These are phyloP conservation scores for Discostella stelligeroides DNA, from an alignment of 108 stramenopile genomes.

Conservation along the genomic window DNA sequence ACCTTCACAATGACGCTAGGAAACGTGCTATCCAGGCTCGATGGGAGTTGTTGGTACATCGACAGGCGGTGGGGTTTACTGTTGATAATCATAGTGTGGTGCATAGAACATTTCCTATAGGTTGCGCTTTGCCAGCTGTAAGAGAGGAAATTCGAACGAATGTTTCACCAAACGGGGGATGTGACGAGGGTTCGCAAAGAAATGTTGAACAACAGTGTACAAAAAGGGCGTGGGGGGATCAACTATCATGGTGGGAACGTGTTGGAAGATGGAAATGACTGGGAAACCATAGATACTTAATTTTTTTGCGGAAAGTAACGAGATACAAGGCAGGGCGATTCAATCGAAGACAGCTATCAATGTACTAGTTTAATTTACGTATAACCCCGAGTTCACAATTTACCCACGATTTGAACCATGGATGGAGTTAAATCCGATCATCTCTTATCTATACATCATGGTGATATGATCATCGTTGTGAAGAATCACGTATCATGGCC, in stretches of 20 bases:
- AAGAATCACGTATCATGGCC: not conserved
- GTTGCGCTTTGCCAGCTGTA: slow-evolving; percentile 49
- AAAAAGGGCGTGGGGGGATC: slow-evolving; percentile 60
- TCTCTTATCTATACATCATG: not conserved
- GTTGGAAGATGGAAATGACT: slow-evolving; percentile 75
- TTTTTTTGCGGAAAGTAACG: not conserved
- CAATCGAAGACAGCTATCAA: not conserved
- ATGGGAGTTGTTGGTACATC: slow-evolving; percentile 87
- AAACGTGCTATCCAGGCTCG: slow-evolving; percentile 64
- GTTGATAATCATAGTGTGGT: slow-evolving; percentile 79
- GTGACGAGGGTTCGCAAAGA: not conserved
- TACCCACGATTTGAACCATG: no score
- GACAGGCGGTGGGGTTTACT: slow-evolving; percentile 83
- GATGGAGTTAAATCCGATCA: no score
- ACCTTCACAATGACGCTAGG: slow-evolving; percentile 65
- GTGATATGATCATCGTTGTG: not conserved
- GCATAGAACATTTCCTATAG: slow-evolving; percentile 69
- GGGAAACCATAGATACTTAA: slow-evolving; percentile 12
- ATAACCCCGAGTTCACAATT: no score
- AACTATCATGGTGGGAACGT: slow-evolving; percentile 80
- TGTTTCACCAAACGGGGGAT: not conserved
- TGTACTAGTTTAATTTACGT: no score
- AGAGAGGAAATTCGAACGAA: slow-evolving; percentile 11
- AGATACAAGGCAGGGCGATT: not conserved
- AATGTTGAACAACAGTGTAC: not conserved